These are phyloP conservation scores for Salix brachista DNA, from an alignment of 345 rosid species.

Conservation along the genomic window DNA sequence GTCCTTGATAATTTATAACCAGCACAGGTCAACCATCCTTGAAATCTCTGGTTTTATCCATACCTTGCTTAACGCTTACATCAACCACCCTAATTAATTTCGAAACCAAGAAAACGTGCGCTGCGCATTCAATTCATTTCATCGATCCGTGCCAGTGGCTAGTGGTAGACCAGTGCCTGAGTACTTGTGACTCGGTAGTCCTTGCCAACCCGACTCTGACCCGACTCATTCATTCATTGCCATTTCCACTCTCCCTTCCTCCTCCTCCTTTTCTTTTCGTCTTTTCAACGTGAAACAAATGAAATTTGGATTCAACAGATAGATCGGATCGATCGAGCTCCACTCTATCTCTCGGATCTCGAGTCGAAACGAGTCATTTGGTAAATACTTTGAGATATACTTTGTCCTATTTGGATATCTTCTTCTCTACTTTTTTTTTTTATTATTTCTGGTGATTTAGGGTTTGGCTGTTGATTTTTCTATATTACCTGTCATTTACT, in stretches of 20 bases:
- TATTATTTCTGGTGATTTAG: background rate
- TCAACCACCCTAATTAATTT: no score
- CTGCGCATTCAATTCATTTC: no score
- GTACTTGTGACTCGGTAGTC: no score
- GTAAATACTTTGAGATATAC: background rate
- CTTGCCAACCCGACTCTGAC: no score
- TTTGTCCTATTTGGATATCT: background rate
- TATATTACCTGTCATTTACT: no score
- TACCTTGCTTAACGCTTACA: no score
- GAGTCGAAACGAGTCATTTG: background rate
- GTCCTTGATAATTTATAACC: no score
- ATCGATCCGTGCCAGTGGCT: no score
- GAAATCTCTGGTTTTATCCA: no score
- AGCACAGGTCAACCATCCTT: no score
- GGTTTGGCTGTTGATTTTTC: background rate
- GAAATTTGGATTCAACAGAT: background rate
- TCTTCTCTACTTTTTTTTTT: background rate
- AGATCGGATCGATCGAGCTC: background rate
- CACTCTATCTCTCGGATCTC: background rate
- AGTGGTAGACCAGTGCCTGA: no score
- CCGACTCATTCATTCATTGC: background rate
- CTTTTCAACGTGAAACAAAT: background rate
- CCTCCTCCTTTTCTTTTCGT: background rate
- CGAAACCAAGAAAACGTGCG: no score
- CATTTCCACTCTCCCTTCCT: background rate